Percentiles rank a stretch among this genome's conserved stretches.
Conservation (phyloP, 2,329 filamentous ascomycete species). For the Penicillium sp. region DNA sequence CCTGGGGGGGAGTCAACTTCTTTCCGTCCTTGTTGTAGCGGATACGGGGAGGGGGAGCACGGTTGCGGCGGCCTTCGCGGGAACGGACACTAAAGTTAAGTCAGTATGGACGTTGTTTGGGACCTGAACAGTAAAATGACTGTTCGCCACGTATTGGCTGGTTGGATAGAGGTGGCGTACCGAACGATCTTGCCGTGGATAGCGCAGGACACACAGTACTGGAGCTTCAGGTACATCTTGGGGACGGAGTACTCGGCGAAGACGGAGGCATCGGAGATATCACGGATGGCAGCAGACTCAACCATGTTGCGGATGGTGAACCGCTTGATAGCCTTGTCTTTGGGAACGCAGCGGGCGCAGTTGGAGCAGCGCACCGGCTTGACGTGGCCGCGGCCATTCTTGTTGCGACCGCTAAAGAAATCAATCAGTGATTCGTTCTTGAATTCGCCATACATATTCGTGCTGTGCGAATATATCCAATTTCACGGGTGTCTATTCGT, state of each 20-base stretch:
- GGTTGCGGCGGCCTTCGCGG: slow-evolving; percentile 95
- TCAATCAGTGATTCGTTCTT: slow-evolving; percentile 20
- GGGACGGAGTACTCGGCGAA: slow-evolving; percentile 99
- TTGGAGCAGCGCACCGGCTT: slow-evolving; percentile 96
- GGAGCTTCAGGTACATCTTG: slow-evolving; percentile 99
- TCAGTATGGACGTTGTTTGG: slow-evolving; percentile 3
- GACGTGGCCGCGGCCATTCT: slow-evolving; percentile 99
- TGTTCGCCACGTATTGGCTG: neutral
- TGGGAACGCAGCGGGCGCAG: slow-evolving; percentile 89
- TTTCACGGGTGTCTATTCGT: slow-evolving; percentile 5
- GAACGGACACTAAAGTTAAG: slow-evolving; percentile 77
- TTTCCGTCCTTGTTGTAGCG: slow-evolving; percentile 99
- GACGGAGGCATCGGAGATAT: slow-evolving; percentile 99
- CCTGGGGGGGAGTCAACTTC: slow-evolving; percentile 91
- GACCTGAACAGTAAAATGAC: neutral
- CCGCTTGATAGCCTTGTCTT: slow-evolving; percentile 99
- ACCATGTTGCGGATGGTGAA: slow-evolving; percentile 99
- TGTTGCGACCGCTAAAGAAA: slow-evolving; percentile 84
- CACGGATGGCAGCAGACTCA: slow-evolving; percentile 98
- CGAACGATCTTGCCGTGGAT: slow-evolving; percentile 99
- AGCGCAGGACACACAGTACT: slow-evolving; percentile 99
- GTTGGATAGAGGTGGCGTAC: slow-evolving; percentile 61
- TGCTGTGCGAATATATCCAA: slow-evolving; percentile 1
- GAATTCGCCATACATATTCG: slow-evolving; percentile 2
- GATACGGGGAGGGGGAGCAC: slow-evolving; percentile 93